A percentile compares a stretch with the other conserved stretches of the same genome.
phyloP scores from a whole-genome alignment of 129 eudicot species.

The Centella asiatica region DNA sequence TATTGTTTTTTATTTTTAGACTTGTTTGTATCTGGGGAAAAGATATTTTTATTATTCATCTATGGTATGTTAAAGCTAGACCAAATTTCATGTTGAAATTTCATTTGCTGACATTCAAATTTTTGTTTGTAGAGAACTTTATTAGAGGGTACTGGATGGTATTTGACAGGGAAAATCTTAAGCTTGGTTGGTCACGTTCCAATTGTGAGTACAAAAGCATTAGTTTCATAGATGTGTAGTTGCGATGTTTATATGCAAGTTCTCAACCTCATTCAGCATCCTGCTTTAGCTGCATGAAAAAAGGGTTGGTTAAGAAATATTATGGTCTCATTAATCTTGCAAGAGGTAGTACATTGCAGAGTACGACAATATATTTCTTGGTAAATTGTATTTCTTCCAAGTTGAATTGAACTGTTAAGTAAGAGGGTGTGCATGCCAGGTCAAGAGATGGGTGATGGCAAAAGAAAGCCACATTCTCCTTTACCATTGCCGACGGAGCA shows the following conservation, averaged over 20 bases:
- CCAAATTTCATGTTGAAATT: not conserved
- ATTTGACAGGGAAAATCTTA: slow-evolving; percentile 80
- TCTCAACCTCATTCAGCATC: too few relatives aligned
- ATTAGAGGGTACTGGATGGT: slow-evolving; percentile 93
- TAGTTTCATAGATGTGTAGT: not conserved
- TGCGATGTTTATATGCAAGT: not conserved
- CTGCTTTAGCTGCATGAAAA: too few relatives aligned
- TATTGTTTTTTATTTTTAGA: too few relatives aligned
- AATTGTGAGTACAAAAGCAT: slow-evolving; percentile 60
- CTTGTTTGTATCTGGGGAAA: too few relatives aligned
- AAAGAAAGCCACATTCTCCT: slow-evolving; percentile 14
- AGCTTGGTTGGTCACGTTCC: slow-evolving; percentile 86
- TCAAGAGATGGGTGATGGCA: slow-evolving; percentile 22
- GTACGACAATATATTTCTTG: too few relatives aligned
- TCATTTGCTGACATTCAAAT: not conserved
- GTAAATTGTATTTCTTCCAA: not conserved
- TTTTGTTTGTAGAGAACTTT: slow-evolving; percentile 69
- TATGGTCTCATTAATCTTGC: too few relatives aligned
- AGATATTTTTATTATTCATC: too few relatives aligned
- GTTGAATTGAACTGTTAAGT: not conserved
- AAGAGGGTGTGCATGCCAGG: slow-evolving; percentile 31
- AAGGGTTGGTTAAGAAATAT: too few relatives aligned
- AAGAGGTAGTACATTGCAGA: too few relatives aligned
- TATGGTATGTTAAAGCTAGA: not conserved
- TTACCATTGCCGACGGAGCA: slow-evolving; percentile 59